phyloP scores from a whole-genome alignment of 192 early-diverging fungal genomes.

The Podila clonocystis region DNA sequence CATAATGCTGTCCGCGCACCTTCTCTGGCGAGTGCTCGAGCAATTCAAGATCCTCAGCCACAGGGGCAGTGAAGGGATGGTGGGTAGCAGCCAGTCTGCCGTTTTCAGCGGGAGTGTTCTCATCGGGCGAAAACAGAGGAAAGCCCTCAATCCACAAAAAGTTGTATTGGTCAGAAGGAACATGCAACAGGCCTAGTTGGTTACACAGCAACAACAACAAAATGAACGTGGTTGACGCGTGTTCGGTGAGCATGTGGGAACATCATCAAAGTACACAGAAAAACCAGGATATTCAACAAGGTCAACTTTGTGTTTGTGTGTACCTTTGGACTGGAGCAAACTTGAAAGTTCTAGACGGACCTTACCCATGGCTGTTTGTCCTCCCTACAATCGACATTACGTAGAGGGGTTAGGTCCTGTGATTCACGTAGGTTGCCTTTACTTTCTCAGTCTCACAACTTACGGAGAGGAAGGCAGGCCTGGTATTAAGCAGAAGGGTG shows the following conservation, averaged over 20 bases:
- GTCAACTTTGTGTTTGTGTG: neutral
- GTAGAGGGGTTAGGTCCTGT: neutral
- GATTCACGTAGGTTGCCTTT: neutral
- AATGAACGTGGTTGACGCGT: neutral
- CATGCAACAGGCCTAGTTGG: slow-evolving; percentile 58
- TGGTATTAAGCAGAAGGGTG: slow-evolving; percentile 62
- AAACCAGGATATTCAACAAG: neutral
- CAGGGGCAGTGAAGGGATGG: slow-evolving; percentile 92
- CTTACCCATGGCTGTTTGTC: slow-evolving; percentile 59
- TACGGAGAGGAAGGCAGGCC: slow-evolving; percentile 58
- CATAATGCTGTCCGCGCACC: slow-evolving; percentile 86
- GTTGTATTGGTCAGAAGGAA: slow-evolving; percentile 60
- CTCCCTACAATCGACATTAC: slow-evolving; percentile 30
- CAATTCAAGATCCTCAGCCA: slow-evolving; percentile 70
- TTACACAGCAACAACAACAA: neutral
- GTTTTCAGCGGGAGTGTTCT: slow-evolving; percentile 49
- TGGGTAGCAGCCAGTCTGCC: slow-evolving; percentile 74
- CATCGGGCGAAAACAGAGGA: slow-evolving; percentile 84
- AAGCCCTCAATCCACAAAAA: slow-evolving; percentile 93
- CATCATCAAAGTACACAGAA: no score
- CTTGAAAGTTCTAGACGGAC: slow-evolving; percentile 58
- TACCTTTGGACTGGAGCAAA: slow-evolving; percentile 62
- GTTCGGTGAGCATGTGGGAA: no score
- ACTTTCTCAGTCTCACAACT: slow-evolving; percentile 3
- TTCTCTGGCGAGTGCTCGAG: slow-evolving; percentile 70